A percentile compares a stretch with the other conserved stretches of the same genome.
phyloP scores from a whole-genome alignment of 306 rosid species.

The Castanea crenata region DNA sequence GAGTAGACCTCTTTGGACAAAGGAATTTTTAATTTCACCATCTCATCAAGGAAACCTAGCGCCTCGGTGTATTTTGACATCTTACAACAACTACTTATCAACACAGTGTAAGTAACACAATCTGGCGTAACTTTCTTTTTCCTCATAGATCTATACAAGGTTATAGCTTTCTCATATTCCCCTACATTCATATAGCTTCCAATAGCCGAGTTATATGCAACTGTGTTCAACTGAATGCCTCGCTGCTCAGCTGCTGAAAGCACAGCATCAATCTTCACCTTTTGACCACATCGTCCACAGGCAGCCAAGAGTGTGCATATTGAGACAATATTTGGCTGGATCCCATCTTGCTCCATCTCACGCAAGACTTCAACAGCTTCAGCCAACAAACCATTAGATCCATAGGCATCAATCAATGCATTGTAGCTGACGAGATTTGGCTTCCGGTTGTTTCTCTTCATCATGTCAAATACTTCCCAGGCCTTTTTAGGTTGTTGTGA shows the following conservation, averaged over 20 bases:
- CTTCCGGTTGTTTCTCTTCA: slow-evolving; percentile 63
- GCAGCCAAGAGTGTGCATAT: slow-evolving; percentile 89
- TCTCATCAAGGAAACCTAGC: slow-evolving; percentile 55
- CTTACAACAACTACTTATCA: slow-evolving; percentile 91
- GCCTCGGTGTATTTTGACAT: slow-evolving; percentile 81
- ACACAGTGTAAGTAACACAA: slow-evolving; percentile 76
- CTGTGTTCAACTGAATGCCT: slow-evolving; percentile 77
- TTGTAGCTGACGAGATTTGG: slow-evolving; percentile 88
- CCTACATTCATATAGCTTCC: slow-evolving; percentile 86
- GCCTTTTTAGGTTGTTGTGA: slow-evolving; percentile 75
- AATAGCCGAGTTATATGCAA: slow-evolving; percentile 89
- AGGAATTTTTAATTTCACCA: slow-evolving; percentile 61
- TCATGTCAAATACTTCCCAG: slow-evolving; percentile 58
- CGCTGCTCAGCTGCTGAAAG: slow-evolving; percentile 82
- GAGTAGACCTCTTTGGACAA: slow-evolving; percentile 78
- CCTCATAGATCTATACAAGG: slow-evolving; percentile 69
- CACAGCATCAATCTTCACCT: slow-evolving; percentile 80
- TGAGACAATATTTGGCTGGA: slow-evolving; percentile 87
- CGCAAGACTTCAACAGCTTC: slow-evolving; percentile 76
- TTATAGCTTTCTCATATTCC: slow-evolving; percentile 71
- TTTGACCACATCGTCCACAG: slow-evolving; percentile 80
- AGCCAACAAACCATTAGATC: slow-evolving; percentile 75
- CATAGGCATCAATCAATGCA: slow-evolving; percentile 89
- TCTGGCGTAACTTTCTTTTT: slow-evolving; percentile 60
- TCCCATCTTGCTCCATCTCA: slow-evolving; percentile 82